phyloP scores from a whole-genome alignment of 2,329 filamentous ascomycete species.

The Sclerotinia trifoliorum region DNA sequence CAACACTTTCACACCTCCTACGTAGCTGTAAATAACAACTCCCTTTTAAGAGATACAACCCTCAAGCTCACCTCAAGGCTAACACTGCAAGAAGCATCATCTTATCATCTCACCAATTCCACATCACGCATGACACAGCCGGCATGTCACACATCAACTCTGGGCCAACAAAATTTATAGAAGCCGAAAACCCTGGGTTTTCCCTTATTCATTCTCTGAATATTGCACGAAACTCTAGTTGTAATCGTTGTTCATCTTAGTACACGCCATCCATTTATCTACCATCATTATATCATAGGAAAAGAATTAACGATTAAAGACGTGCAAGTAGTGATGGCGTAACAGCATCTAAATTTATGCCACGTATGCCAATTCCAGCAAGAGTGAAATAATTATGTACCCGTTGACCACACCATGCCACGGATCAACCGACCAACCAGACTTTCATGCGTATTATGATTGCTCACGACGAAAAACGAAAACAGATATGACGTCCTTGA shows the following conservation, averaged over 20 bases:
- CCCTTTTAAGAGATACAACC: neutral
- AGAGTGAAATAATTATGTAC: conserved; percentile 4
- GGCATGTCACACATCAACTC: neutral
- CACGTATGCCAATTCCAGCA: conserved; percentile 3
- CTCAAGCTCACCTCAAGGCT: neutral
- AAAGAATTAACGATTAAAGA: neutral
- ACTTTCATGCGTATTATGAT: conserved; percentile 5
- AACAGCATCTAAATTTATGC: conserved; percentile 6
- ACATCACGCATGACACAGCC: neutral
- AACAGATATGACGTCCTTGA: conserved; percentile 8
- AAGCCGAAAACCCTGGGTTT: too few species aligned
- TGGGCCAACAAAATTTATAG: neutral
- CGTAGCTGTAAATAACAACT: neutral
- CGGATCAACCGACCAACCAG: neutral
- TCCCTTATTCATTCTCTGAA: neutral
- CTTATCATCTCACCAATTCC: neutral
- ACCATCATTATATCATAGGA: neutral
- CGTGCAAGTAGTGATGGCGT: neutral
- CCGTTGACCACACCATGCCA: neutral
- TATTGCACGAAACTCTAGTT: neutral
- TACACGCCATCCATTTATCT: neutral
- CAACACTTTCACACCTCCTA: neutral
- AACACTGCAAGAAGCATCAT: neutral
- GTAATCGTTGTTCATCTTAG: neutral
- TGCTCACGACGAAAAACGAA: neutral